Evolutionary conservation across 805 yeast species (phyloP).

Genomic region (Saccharomycopsis synnaedendra): DNA sequence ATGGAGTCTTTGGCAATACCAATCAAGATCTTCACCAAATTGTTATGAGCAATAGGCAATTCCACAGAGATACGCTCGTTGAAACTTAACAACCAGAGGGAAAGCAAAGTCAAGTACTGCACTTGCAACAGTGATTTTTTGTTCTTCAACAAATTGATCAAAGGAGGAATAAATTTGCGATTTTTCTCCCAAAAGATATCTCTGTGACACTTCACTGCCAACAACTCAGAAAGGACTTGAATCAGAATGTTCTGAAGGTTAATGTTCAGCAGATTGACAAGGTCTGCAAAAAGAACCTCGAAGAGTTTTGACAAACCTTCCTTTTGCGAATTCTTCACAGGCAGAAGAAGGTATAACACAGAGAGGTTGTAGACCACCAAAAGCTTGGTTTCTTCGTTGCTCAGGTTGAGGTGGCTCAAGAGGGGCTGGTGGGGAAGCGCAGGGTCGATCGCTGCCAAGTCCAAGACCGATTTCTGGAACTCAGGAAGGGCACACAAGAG

Average conservation of each 20-base stretch:
- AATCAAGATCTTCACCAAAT: conserved; percentile 36
- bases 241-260: conserved; percentile 50
- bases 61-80: conserved; percentile 38
- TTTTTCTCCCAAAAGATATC: conserved; percentile 35
- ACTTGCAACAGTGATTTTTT: conserved; percentile 47
- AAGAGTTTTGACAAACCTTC: conserved; percentile 30
- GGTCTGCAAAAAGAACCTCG: conserved; percentile 23
- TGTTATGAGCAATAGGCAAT: conserved; percentile 42
- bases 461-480: conserved; percentile 10
- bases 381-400: conserved; percentile 46
- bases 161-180: conserved; percentile 33
- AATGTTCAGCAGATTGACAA: conserved; percentile 26
- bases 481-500: conserved; percentile 28
- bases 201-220: conserved; percentile 45
- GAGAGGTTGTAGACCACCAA: conserved; percentile 45
- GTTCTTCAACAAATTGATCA: conserved; percentile 35
- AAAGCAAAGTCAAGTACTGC: conserved; percentile 67
- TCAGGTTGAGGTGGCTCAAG: conserved; percentile 36
- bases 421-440: conserved; percentile 44
- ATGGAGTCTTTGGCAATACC: conserved; percentile 66
- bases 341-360: conserved; percentile 29
- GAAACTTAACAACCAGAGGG: conserved; percentile 81
- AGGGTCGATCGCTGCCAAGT: conserved; percentile 8
- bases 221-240: conserved; percentile 53
- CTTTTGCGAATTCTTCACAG: conserved; percentile 17